Evolutionary conservation across 2,329 filamentous ascomycete genomes (phyloP), one percentile per base, ranked within the genome.

Genomic region (Lecanosticta acicola): DNA sequence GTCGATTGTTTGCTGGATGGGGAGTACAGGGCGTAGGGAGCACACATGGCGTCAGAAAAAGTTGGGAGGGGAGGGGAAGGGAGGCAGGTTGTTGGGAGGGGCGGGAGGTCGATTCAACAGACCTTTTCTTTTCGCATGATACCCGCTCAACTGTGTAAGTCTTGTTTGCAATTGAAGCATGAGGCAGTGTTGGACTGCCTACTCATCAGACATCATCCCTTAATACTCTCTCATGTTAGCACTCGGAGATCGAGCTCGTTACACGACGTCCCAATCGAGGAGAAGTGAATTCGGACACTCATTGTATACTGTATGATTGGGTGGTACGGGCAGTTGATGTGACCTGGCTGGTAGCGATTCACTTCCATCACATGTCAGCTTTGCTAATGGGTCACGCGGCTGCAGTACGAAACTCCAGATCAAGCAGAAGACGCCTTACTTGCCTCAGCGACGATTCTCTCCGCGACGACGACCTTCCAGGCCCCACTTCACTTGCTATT

Each of bases 121-220:
- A 54, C 58, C 51, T 49, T 52, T 47, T 41, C 33, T 47, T 37
- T 36, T 44, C 29, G 34, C 50, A 58, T 56, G 60, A 64, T 63
- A 64, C 61, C 59, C 60, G 59, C 60, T 61, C 59, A 62, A 61
- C 60, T 57, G 58, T 56, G 59, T 62, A 61, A 58, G 58, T 61
- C 37, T 46, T 45, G 32, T 37, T 8, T 19, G 35, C 8, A 37
- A 35, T 8, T 37, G 16, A n/a, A 37, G 19, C 11, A 10, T 37
- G 35, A 9, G 35, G 24, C 24, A 29, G 24, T 29, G 7, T 29
- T 11, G 24, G 24, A 11, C 24, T 29, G 24, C 11, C 5, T 11
- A 11, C 24, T 29, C n/a, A n/a, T n/a, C n/a, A n/a, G n/a, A n/a
- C n/a, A n/a, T n/a, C n/a, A n/a, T n/a, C n/a, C n/a, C n/a, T n/a